Evolutionary conservation across 1,139 yeast species (phyloP), one percentile per base, ranked within the genome.

Genomic region (Torulaspora pretoriensis): DNA sequence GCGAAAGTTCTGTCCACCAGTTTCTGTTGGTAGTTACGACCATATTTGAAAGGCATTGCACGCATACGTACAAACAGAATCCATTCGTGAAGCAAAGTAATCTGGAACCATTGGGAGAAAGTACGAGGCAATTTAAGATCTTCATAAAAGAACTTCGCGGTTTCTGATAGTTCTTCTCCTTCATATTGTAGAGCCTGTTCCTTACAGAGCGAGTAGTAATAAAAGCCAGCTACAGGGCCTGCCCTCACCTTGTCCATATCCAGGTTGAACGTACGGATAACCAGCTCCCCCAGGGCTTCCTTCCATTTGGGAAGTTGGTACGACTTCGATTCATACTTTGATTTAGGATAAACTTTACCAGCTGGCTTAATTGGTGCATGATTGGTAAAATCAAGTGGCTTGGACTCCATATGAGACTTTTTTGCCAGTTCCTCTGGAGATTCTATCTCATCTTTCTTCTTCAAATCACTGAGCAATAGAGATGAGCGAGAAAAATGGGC

Each of bases 171-270:
- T 37, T 79, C 81, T 61, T 83, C 92, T 52, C 82, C 73, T 13
- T 83, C 86, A 52, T 78, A 84, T 62, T 78, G 84, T 58, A 86
- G 69, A 13, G 89, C 95, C 68, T 86, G 97, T 41, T 73, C 77
- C 64, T 88, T 89, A 69, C 97, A 89, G 66, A 85, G 81, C 40
- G 85, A 90, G 61, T 85, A 85, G 68, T 89, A 92, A 43, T 77
- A 74, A 3, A 92, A 83, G 2, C 97, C 97, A 2, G 96, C 96
- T 52, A 92, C 83, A 0, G 97, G 90, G 14, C 97, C 97, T 0
- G 97, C 83, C 63, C 97, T 77, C 38, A 92, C 77, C 55, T 80
- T 79, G 69, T 90, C 97, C 95, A 90, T 88, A 67, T 92, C 97
- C 48, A 92, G 71, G 52, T 78, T 74, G 63, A 90, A 82, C 1